A percentile compares a stretch with the other conserved stretches of the same genome.
These are phyloP conservation scores for Suillus discolor DNA, from an alignment of 768 basidiomycete species.

Conservation along the genomic window DNA sequence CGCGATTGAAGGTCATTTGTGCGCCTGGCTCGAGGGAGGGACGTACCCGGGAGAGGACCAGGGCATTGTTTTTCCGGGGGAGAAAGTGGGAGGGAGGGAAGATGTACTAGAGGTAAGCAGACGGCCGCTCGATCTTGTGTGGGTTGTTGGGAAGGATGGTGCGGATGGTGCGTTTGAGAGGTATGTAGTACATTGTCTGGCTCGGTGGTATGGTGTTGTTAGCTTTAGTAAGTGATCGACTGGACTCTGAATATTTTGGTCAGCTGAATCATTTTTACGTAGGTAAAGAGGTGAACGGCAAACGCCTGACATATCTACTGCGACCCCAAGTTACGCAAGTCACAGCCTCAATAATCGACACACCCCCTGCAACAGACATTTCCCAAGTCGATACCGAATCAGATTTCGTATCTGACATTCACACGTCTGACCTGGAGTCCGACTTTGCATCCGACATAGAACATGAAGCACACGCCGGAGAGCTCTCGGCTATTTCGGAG, in stretches of 20 bases:
- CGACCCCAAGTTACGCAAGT: constrained; percentile 74
- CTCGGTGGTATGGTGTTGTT: constrained; percentile 76
- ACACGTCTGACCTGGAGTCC: constrained; percentile 46
- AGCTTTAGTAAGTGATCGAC: constrained; percentile 67
- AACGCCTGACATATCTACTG: constrained; percentile 76
- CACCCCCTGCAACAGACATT: constrained; percentile 73
- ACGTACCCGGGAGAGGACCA: constrained; percentile 57
- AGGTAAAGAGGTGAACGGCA: constrained; percentile 48
- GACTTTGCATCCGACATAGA: constrained; percentile 36
- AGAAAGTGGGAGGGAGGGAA: constrained; percentile 51
- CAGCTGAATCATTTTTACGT: constrained; percentile 20
- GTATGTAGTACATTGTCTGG: constrained; percentile 83
- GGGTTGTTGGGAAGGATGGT: constrained; percentile 49
- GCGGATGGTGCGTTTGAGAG: constrained; percentile 70
- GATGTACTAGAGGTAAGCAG: constrained; percentile 67
- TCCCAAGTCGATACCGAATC: constrained; percentile 53
- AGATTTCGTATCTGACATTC: constrained; percentile 55
- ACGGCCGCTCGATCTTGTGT: constrained; percentile 68
- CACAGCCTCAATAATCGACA: constrained; percentile 51
- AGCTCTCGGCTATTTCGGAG: constrained; percentile 30
- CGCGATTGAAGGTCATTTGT: constrained; percentile 67
- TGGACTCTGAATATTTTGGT: neutral
- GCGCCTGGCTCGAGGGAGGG: constrained; percentile 65
- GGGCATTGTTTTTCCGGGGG: constrained; percentile 39
- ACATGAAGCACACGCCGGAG: constrained; percentile 13